phyloP scores from a whole-genome alignment of 2,329 filamentous ascomycete species.

The Fusarium chaquense region DNA sequence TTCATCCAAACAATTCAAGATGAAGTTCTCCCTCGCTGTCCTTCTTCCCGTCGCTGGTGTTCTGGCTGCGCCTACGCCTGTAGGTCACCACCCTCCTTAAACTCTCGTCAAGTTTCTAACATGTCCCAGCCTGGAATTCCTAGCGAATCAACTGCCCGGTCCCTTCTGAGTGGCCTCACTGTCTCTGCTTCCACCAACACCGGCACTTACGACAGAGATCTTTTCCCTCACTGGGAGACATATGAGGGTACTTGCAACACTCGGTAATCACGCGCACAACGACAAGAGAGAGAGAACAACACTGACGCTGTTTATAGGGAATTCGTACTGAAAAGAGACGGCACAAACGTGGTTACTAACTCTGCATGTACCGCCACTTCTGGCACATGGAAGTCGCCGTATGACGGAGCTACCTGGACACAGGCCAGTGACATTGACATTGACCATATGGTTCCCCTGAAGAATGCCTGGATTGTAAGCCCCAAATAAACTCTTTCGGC shows the following conservation, averaged over 20 bases:
- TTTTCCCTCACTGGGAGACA: slow-evolving; percentile 80
- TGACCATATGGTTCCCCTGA: slow-evolving; percentile 84
- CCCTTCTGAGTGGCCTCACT: slow-evolving; percentile 68
- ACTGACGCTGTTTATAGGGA: slow-evolving; percentile 25
- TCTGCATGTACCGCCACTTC: slow-evolving; percentile 71
- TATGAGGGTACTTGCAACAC: slow-evolving; percentile 77
- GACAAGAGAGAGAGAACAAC: not conserved
- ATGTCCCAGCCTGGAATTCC: slow-evolving; percentile 69
- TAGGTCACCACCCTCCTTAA: slow-evolving; percentile 26
- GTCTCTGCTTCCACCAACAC: slow-evolving; percentile 67
- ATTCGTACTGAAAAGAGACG: slow-evolving; percentile 67
- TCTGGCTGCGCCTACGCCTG: slow-evolving; percentile 49
- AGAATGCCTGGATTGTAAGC: slow-evolving; percentile 80
- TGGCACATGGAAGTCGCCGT: slow-evolving; percentile 78
- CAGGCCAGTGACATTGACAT: slow-evolving; percentile 79
- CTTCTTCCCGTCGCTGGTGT: slow-evolving; percentile 46
- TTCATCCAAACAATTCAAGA: slow-evolving; percentile 33
- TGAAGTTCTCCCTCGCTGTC: slow-evolving; percentile 50
- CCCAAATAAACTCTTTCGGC: not conserved
- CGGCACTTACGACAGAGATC: slow-evolving; percentile 70
- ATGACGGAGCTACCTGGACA: slow-evolving; percentile 79
- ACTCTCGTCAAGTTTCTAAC: not conserved
- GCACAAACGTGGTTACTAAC: slow-evolving; percentile 69
- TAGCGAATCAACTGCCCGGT: slow-evolving; percentile 65
- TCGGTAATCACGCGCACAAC: slow-evolving; percentile 53